These are phyloP conservation scores for Penicillium polonicum DNA, from an alignment of 2,329 filamentous ascomycete species.

Conservation along the genomic window DNA sequence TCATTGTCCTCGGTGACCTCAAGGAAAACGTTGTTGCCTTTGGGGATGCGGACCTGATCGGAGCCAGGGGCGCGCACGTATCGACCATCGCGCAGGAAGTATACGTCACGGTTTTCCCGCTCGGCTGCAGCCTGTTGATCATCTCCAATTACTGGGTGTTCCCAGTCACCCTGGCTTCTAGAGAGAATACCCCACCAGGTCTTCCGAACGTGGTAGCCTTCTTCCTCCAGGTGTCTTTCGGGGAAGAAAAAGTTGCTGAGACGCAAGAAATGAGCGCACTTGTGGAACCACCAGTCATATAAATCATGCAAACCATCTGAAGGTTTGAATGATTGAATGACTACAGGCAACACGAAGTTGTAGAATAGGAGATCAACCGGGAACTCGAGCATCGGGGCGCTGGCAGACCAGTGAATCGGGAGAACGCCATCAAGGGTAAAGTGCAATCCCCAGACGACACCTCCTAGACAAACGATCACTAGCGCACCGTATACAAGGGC, in stretches of 20 bases:
- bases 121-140: constrained; percentile 32
- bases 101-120: constrained; percentile 45
- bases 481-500: constrained; percentile 92
- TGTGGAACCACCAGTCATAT: constrained; percentile 95
- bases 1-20: constrained; percentile 68
- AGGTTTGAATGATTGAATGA: constrained; percentile 79
- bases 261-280: constrained; percentile 74
- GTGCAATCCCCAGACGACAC: constrained; percentile 89
- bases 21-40: constrained; percentile 76
- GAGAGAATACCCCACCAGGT: constrained; percentile 53
- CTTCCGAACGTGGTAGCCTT: constrained; percentile 64
- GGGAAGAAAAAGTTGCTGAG: constrained; percentile 93
- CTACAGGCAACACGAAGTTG: constrained; percentile 90
- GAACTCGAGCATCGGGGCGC: constrained; percentile 89
- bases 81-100: constrained; percentile 68
- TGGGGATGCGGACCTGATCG: constrained; percentile 91
- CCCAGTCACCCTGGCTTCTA: constrained; percentile 39
- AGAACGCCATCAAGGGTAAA: constrained; percentile 68
- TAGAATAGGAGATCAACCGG: constrained; percentile 93
- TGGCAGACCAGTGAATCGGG: constrained; percentile 90
- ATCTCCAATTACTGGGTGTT: constrained; percentile 36
- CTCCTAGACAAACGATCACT: constrained; percentile 88
- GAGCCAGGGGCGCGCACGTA: constrained; percentile 93
- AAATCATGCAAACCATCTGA: constrained; percentile 79
- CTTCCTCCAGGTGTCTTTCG: constrained; percentile 76